Evolutionary conservation across 352 stramenopile species (phyloP).

Genomic region (Globisporangium alternatum): DNA sequence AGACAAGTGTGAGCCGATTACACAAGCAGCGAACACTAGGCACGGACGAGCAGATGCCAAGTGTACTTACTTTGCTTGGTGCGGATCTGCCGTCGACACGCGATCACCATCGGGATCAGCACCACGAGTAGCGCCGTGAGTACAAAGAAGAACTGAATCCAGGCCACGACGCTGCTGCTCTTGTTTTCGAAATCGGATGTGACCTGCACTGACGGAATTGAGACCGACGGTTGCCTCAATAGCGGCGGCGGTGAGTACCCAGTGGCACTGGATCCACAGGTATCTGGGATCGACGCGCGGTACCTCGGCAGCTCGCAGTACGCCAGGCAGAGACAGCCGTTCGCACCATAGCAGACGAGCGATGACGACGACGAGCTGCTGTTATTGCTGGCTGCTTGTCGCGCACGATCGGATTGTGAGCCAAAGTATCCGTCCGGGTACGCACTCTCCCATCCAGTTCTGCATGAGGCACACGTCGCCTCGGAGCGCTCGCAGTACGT

Average conservation of each 20-base stretch:
- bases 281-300: background rate
- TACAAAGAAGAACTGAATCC: background rate
- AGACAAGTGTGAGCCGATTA: background rate
- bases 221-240: too few relatives aligned
- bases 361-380: slow-evolving; percentile 8
- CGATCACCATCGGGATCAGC: background rate
- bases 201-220: background rate
- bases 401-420: slow-evolving; percentile 2
- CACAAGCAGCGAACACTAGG: background rate
- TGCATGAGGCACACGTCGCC: background rate
- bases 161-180: background rate
- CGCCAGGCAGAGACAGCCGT: slow-evolving; percentile 41
- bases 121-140: background rate
- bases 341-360: slow-evolving; percentile 27
- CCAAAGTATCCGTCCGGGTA: slow-evolving; percentile 3
- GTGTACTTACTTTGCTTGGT: background rate
- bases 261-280: background rate
- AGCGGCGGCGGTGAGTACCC: background rate
- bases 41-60: background rate
- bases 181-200: background rate
- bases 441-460: background rate
- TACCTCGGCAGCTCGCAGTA: slow-evolving; percentile 28
- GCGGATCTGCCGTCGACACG: background rate
- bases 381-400: slow-evolving; percentile 5
- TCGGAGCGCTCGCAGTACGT: slow-evolving; percentile 12